Base-by-base conservation (phyloP, 148 eudicot genomes). In the Rhododendron molle region DNA sequence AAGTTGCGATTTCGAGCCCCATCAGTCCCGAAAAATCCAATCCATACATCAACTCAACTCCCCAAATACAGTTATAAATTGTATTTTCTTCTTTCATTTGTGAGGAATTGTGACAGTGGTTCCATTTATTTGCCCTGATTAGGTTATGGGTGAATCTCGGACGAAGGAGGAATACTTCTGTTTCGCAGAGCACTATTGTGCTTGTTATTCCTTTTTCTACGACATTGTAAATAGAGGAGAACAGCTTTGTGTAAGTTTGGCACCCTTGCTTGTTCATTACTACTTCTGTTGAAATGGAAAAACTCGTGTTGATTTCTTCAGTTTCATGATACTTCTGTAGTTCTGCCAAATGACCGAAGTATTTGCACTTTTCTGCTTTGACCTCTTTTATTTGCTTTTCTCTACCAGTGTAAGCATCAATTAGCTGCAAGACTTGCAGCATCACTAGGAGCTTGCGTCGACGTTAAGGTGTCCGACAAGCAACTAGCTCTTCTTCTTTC, bases 131-230 rank as follows among this genome's bases (percentile, higher is more conserved):
- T 78, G 46, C 60, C 14, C 28, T 76, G 54, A 13, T 67, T 85
- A 97, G 99, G 98, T 97, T 78, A 88, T 89, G 46, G 99, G 99
- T 62, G 99, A 97, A 86, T 95, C 98, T 5, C 88, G 92, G 84
- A 93, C 90, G 88, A 97, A 94, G 85, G 99, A 95, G 83, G 98
- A 95, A 86, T 95, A 97, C 84, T 85, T 92, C 52, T 95, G 98
- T 87, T 95, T 97, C 16, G 88, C 96, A 0, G 94, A 94, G 88
- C 92, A 95, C 86, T 97, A 93, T 74, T 97, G 99, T 88, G 94
- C 88, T 83, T 97, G 99, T 88, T 94, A 93, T 89, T 97, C 99
- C 46, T 97, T 97, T 89, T 97, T 97, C 92, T 97, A 94, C 58
- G 99, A 97, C 85, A 86, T 92, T 82, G 92, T 97, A 16, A 97